Conservation (phyloP, 2,329 filamentous ascomycete genomes). For the Dactylellina leptospora region DNA sequence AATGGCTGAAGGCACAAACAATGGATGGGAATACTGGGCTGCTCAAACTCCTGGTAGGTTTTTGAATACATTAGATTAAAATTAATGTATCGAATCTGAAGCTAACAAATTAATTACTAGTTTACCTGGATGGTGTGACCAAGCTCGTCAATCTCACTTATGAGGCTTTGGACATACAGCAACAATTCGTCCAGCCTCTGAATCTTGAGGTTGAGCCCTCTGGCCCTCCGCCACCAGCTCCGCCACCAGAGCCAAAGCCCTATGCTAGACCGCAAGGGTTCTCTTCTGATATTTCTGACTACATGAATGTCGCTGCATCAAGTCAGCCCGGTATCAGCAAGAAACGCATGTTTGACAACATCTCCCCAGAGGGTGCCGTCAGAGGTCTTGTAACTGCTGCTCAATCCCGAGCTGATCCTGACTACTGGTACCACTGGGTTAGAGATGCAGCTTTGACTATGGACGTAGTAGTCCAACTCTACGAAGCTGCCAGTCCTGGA, state of each 20-base stretch:
- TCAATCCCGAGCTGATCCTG: constrained; percentile 60
- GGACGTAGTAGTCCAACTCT: constrained; percentile 61
- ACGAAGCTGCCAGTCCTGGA: constrained; percentile 56
- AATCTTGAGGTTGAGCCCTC: constrained; percentile 36
- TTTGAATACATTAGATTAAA: not conserved
- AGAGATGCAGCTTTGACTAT: constrained; percentile 63
- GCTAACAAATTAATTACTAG: constrained; percentile 9
- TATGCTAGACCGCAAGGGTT: constrained; percentile 46
- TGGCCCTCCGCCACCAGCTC: constrained; percentile 32
- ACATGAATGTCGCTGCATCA: constrained; percentile 19
- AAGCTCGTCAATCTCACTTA: constrained; percentile 49
- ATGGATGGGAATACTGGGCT: constrained; percentile 49
- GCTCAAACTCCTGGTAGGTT: constrained; percentile 42
- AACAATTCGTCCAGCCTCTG: constrained; percentile 31
- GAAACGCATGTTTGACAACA: constrained; percentile 60
- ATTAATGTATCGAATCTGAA: constrained; percentile 14
- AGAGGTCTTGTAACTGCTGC: constrained; percentile 62
- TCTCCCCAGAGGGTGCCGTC: constrained; percentile 60
- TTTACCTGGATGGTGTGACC: constrained; percentile 38
- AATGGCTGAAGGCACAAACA: constrained; percentile 46
- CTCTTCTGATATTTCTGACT: constrained; percentile 42
- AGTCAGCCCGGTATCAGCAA: constrained; percentile 53
- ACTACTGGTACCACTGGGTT: constrained; percentile 64
- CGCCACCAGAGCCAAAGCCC: constrained; percentile 27
- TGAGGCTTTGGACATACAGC: constrained; percentile 35